phyloP scores from a whole-genome alignment of 169 alveolate species.

The Eimeria acervulina region DNA sequence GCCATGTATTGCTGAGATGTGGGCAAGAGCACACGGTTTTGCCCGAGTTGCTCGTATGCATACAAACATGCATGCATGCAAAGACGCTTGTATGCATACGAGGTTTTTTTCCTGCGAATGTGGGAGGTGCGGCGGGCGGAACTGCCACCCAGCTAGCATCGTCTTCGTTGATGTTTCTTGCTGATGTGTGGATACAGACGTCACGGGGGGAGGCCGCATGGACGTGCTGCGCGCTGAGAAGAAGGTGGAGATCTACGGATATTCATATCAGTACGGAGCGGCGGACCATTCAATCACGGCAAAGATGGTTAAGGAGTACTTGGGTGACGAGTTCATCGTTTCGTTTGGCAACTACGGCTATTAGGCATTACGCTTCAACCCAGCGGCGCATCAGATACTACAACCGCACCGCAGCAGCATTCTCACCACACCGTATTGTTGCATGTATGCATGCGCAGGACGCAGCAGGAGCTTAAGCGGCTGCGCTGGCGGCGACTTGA shows the following conservation, averaged over 20 bases:
- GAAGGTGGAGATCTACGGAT: slow-evolving; percentile 79
- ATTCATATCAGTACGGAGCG: slow-evolving; percentile 82
- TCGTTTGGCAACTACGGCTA: slow-evolving; percentile 83
- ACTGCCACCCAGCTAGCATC: background rate
- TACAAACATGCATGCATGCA: background rate
- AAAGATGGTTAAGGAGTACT: slow-evolving; percentile 70
- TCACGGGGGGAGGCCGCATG: slow-evolving; percentile 81
- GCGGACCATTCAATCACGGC: slow-evolving; percentile 82
- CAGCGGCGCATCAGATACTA: background rate
- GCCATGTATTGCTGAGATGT: background rate
- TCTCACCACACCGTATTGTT: slow-evolving; percentile 2
- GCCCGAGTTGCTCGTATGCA: background rate
- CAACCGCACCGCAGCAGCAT: background rate
- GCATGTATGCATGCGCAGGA: background rate
- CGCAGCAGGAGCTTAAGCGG: background rate
- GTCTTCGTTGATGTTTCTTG: background rate
- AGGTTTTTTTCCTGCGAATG: background rate
- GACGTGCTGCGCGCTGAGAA: slow-evolving; percentile 56
- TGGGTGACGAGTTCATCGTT: slow-evolving; percentile 76
- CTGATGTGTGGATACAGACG: slow-evolving; percentile 29
- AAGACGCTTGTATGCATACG: background rate
- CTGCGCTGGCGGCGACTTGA: background rate
- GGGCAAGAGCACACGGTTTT: background rate
- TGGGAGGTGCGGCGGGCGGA: background rate
- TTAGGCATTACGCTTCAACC: background rate